Evolutionary conservation across 441 rosid species (phyloP).

Genomic region (Pelargonium australe): DNA sequence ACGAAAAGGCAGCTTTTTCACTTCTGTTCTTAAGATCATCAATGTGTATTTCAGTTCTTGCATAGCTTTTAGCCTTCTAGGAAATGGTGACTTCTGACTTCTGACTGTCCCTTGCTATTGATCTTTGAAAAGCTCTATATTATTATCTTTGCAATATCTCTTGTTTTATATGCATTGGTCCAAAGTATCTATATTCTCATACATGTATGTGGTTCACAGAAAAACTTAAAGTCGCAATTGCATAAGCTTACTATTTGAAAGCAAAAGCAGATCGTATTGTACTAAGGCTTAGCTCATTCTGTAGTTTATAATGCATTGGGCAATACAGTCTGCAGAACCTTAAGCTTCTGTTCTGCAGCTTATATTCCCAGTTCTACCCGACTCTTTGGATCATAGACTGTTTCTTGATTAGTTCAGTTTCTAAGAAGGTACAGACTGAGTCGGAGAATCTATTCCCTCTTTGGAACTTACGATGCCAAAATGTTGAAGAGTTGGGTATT

Average conservation of each 20-base stretch:
- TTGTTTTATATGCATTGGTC: not conserved
- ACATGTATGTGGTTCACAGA: too few species aligned
- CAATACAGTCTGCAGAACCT: not conserved
- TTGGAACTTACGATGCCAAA: slow-evolving; percentile 18
- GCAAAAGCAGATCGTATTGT: too few species aligned
- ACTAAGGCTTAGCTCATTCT: not conserved
- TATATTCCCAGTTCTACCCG: slow-evolving; percentile 2
- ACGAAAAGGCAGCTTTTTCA: not conserved
- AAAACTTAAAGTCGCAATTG: too few species aligned
- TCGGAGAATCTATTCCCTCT: not conserved
- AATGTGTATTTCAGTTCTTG: not conserved
- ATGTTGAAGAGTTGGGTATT: slow-evolving; percentile 20
- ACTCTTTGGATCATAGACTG: not conserved
- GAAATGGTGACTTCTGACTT: slow-evolving; percentile 6
- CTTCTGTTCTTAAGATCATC: not conserved
- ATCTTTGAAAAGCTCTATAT: not conserved
- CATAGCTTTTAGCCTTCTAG: slow-evolving; percentile 11
- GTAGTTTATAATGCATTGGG: not conserved
- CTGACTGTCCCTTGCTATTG: not conserved
- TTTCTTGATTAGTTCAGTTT: slow-evolving; percentile 18
- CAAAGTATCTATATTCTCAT: not conserved
- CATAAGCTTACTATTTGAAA: too few species aligned
- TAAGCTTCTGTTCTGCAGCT: slow-evolving; percentile 1
- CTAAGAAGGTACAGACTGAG: slow-evolving; percentile 23
- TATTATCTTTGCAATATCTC: not conserved